Evolutionary conservation across 1,139 yeast genomes (phyloP).

Genomic region (Taiozyma sp.): DNA sequence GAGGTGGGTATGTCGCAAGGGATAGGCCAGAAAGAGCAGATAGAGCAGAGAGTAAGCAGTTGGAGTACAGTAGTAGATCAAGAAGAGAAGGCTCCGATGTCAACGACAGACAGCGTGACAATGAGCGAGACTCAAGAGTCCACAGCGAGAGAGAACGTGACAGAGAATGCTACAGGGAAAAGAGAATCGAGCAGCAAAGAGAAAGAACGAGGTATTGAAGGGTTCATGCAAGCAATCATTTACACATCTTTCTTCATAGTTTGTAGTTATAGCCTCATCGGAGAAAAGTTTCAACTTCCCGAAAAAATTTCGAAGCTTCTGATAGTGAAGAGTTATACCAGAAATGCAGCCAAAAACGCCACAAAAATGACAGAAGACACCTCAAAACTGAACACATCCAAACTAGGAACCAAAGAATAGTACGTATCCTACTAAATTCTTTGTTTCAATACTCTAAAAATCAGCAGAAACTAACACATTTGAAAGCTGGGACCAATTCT

Average conservation of each 20-base stretch:
- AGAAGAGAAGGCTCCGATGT: slow-evolving; percentile 16
- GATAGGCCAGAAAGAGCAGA: slow-evolving; percentile 4
- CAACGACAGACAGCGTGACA: slow-evolving; percentile 11
- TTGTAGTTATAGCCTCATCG: background rate
- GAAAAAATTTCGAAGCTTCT: background rate
- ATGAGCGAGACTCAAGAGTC: slow-evolving; percentile 8
- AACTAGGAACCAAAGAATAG: slow-evolving; percentile 75
- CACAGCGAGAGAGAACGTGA: slow-evolving; percentile 12
- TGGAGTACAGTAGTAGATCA: slow-evolving; percentile 19
- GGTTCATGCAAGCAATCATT: background rate
- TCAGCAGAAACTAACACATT: slow-evolving; percentile 3
- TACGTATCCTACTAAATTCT: slow-evolving; percentile 28
- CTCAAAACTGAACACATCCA: slow-evolving; percentile 55
- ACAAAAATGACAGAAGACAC: slow-evolving; percentile 42
- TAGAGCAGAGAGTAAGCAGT: slow-evolving; percentile 1
- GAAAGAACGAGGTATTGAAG: slow-evolving; percentile 13
- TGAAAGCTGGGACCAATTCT: slow-evolving; percentile 79
- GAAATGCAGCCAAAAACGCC: background rate
- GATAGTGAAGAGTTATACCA: background rate
- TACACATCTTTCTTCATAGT: background rate
- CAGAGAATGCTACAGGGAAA: slow-evolving; percentile 12
- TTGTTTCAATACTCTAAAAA: background rate
- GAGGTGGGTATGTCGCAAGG: slow-evolving; percentile 3
- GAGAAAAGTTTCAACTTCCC: background rate
- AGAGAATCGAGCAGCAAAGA: slow-evolving; percentile 10